phyloP scores from a whole-genome alignment of 31 red algal species.

The Endocladia muricata region DNA sequence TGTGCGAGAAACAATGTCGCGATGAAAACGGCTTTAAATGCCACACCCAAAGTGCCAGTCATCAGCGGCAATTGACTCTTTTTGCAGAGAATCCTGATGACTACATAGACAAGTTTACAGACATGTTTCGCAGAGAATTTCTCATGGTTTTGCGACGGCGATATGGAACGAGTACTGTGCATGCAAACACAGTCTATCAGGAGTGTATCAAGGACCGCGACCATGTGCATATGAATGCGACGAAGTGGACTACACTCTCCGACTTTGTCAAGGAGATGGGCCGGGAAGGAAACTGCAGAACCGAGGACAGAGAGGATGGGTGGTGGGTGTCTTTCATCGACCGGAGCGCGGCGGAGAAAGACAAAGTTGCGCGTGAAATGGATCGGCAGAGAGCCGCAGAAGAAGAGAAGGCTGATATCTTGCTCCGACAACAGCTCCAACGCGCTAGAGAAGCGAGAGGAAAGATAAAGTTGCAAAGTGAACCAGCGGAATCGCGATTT shows the following conservation, averaged over 20 bases:
- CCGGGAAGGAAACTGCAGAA: conserved; percentile 60
- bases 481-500: not conserved
- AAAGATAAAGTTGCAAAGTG: not conserved
- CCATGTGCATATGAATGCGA: conserved; percentile 98
- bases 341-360: conserved; percentile 26
- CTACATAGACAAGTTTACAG: conserved; percentile 63
- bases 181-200: conserved; percentile 87
- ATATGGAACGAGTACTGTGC: conserved; percentile 71
- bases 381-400: conserved; percentile 21
- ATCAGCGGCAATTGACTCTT: conserved; percentile 66
- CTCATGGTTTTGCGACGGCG: conserved; percentile 61
- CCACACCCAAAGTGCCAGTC: conserved; percentile 66
- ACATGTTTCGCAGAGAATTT: conserved; percentile 71
- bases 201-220: conserved; percentile 90
- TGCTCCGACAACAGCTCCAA: conserved; percentile 25
- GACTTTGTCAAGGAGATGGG: conserved; percentile 87
- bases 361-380: conserved; percentile 40
- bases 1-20: conserved; percentile 97
- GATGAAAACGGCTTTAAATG: conserved; percentile 95
- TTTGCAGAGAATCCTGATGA: conserved; percentile 66
- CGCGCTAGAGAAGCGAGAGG: not conserved
- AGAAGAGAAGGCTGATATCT: conserved; percentile 48
- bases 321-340: conserved; percentile 73
- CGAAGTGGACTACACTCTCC: conserved; percentile 83
- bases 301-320: conserved; percentile 79